Conservation (phyloP, 2,329 filamentous ascomycete species). For the Stenocarpella maydis region DNA sequence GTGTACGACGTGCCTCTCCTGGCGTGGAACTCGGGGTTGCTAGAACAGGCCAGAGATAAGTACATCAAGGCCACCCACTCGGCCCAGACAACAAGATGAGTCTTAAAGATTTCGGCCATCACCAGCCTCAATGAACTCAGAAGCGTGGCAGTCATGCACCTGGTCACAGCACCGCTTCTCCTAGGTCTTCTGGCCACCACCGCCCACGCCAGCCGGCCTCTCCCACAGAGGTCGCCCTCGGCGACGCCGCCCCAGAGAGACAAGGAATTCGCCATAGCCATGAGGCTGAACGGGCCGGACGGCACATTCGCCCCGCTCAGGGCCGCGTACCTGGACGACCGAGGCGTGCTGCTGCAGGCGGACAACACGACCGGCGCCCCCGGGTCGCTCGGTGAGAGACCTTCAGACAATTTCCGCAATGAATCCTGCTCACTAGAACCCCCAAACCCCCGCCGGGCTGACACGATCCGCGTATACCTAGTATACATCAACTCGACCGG, state of each 20-base stretch:
- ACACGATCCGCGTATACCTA: background rate
- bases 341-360: conserved; percentile 8
- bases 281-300: background rate
- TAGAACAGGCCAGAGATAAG: background rate
- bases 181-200: background rate
- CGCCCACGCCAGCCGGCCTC: background rate
- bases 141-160: background rate
- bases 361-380: background rate
- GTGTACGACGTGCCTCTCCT: background rate
- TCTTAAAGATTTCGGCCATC: background rate
- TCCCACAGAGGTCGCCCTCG: background rate
- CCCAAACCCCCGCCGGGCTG: background rate
- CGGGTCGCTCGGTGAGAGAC: conserved; percentile 1
- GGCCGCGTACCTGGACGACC: conserved; percentile 17
- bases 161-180: background rate
- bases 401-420: too few species aligned
- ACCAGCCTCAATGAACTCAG: background rate
- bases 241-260: background rate
- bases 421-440: too few species aligned
- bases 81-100: background rate
- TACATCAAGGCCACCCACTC: background rate
- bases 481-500: conserved; percentile 26
- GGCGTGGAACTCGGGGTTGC: background rate
- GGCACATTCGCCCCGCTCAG: conserved; percentile 1
- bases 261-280: conserved; percentile 28